Base-by-base conservation (phyloP, 2,329 filamentous ascomycete genomes). In the Fusarium miscanthi region DNA sequence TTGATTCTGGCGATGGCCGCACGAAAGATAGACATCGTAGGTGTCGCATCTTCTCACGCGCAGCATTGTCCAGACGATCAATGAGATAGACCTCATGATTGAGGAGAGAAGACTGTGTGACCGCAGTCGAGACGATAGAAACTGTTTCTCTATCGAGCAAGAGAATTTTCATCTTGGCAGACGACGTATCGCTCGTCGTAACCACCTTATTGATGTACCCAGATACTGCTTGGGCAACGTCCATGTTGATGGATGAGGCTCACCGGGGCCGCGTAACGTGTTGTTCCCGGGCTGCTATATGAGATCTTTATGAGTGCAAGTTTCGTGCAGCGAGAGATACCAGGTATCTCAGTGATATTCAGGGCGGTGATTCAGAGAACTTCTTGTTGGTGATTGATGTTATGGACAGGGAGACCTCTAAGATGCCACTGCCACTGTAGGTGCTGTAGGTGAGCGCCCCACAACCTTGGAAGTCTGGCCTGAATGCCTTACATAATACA, bases 11-110 rank as follows among this genome's bases (percentile, higher is more conserved):
- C 0, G 95, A 97, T 12, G 96, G 96, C 43, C 97, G 92, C 52
- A 99, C 89, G 76, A 99, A 95, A 80, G 94, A 98, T 33, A 98
- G 85, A 81, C 96, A 99, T 58, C 94, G 91, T 58, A 99, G 87
- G 85, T 99, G 96, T 70, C 96, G 92, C 96, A 99, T 98, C 87
- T 97, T 98, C 84, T 99, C 97, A 52, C 96, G 90, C 71, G 91
- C 91, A 66, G 89, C 85, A 77, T 98, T 98, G 80, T 98, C 96
- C 63, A 99, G 86, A 66, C 96, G 94, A 82, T 99, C 96, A 78
- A 97, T 98, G 69, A 99, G 93, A 83, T 98, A 99, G 75, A 99
- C 93, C 84, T 98, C 95, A 84, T 99, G 94, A 79, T 94, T 97
- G 71, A 99, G 90, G 25, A 99, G 90, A 42, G 94, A 91, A 33